A percentile compares a stretch with the other conserved stretches of the same genome.
Evolutionary conservation across 371 early-diverging fungal species (phyloP).

Genomic region (Mucor circinelloides): DNA sequence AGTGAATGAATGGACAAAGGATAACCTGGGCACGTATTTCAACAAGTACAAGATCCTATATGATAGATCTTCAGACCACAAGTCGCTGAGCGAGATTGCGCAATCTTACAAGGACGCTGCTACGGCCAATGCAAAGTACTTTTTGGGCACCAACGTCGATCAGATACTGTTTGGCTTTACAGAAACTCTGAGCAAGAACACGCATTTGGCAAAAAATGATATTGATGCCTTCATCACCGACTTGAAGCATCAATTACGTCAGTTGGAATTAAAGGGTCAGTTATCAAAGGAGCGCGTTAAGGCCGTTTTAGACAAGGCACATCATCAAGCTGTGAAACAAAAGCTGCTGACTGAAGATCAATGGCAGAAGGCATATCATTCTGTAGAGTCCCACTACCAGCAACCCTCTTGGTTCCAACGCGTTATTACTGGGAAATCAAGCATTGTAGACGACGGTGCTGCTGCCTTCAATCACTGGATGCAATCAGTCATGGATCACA

Average conservation of each 20-base stretch:
- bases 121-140: constrained; percentile 3
- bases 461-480: constrained; percentile 18
- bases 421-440: constrained; percentile 18
- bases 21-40: constrained; percentile 31
- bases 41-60: constrained; percentile 33
- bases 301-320: constrained; percentile 21
- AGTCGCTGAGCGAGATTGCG: constrained; percentile 13
- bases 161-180: constrained; percentile 13
- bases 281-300: constrained; percentile 22
- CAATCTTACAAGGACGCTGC: constrained; percentile 24
- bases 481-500: constrained; percentile 3
- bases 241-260: constrained; percentile 23
- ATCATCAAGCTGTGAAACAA: constrained; percentile 11
- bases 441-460: constrained; percentile 24
- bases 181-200: constrained; percentile 2
- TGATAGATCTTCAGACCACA: constrained; percentile 14
- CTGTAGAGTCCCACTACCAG: constrained; percentile 8
- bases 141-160: constrained; percentile 24
- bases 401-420: constrained; percentile 28
- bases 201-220: constrained; percentile 7
- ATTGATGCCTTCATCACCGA: constrained; percentile 2
- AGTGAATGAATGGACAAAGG: constrained; percentile 35
- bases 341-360: constrained; percentile 26
- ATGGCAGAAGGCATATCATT: constrained; percentile 23
- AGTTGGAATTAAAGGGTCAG: constrained; percentile 27